Evolutionary conservation across 2,329 filamentous ascomycete species (phyloP).

Genomic region (Aspergillus quadrilineatus): DNA sequence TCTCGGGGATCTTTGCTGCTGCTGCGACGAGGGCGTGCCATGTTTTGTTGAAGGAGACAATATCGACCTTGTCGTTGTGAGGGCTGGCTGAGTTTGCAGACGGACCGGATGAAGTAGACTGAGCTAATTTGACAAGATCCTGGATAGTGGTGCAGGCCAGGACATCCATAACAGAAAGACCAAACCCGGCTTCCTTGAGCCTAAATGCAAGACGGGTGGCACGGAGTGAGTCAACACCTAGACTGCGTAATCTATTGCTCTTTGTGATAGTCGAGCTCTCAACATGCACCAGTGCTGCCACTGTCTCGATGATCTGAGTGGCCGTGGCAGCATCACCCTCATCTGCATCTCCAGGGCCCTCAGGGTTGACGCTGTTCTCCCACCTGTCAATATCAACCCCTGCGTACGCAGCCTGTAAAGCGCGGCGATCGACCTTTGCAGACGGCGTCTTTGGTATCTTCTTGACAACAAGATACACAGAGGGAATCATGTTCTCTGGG

Average conservation of each 20-base stretch:
- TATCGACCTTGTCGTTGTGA: constrained; percentile 14
- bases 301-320: constrained; percentile 20
- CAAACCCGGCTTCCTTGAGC: constrained; percentile 25
- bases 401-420: constrained; percentile 26
- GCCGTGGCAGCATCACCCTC: not conserved
- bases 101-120: not conserved
- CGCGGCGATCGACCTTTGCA: constrained; percentile 36
- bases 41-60: constrained; percentile 23
- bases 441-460: constrained; percentile 32
- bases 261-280: constrained; percentile 22
- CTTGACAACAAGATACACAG: constrained; percentile 31
- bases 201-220: constrained; percentile 30
- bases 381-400: constrained; percentile 28
- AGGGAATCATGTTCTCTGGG: constrained; percentile 37
- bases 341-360: constrained; percentile 8
- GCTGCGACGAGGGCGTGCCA: constrained; percentile 21
- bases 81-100: not conserved
- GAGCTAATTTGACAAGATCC: constrained; percentile 24
- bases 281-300: constrained; percentile 26
- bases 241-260: constrained; percentile 24
- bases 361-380: constrained; percentile 26
- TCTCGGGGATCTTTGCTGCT: constrained; percentile 15
- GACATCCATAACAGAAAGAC: constrained; percentile 31
- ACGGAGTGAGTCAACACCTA: constrained; percentile 35
- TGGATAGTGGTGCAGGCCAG: constrained; percentile 30